Evolutionary conservation across 2,329 filamentous ascomycete species (phyloP).

Genomic region (Coniochaeta ligniaria): DNA sequence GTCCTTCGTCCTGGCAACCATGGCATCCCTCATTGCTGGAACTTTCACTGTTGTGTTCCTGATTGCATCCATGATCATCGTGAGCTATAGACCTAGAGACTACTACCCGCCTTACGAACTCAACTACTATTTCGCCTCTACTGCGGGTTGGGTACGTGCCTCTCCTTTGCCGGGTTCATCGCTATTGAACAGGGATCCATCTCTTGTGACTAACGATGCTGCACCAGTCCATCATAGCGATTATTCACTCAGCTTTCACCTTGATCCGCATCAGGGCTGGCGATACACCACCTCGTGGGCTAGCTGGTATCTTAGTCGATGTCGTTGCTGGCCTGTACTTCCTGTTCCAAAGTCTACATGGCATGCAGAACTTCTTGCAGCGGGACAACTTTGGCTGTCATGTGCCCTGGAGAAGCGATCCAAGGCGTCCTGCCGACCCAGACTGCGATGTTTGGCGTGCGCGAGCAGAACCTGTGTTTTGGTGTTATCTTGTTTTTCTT

Average conservation of each 20-base stretch:
- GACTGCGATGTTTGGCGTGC: background rate
- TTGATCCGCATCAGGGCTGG: background rate
- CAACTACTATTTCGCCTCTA: background rate
- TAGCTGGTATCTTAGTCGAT: background rate
- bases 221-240: background rate
- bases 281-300: background rate
- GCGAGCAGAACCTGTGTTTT: background rate
- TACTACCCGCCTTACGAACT: background rate
- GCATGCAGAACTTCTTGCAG: background rate
- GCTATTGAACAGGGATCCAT: background rate
- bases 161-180: background rate
- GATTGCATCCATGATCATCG: background rate
- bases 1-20: background rate
- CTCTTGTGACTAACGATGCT: background rate
- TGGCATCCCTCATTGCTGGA: background rate
- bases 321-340: background rate
- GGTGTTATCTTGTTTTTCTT: background rate
- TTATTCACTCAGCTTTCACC: background rate
- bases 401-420: background rate
- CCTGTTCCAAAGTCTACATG: conserved; percentile 1
- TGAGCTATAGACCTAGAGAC: background rate
- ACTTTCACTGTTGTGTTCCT: background rate
- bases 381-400: background rate
- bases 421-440: background rate
- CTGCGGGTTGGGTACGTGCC: background rate